Conservation (phyloP, 352 stramenopile species). For the Phytophthora nicotianae region DNA sequence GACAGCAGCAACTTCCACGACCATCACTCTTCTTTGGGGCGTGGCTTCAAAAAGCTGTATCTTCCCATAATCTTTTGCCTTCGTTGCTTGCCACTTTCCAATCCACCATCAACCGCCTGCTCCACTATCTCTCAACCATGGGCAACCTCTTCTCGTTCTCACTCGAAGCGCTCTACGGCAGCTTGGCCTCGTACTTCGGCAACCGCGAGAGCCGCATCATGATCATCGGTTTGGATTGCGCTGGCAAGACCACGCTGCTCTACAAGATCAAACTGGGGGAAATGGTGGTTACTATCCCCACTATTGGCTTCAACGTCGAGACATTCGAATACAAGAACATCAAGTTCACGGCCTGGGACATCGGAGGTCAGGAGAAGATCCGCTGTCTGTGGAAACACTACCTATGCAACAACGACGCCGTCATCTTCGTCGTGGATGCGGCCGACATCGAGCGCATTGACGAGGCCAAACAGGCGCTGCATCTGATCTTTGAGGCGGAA, state of each 20-base stretch:
- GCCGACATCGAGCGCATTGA: conserved; percentile 56
- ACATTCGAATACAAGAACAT: conserved; percentile 72
- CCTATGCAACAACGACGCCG: conserved; percentile 56
- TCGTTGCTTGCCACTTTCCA: conserved; percentile 17
- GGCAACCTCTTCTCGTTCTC: conserved; percentile 53
- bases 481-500: conserved; percentile 47
- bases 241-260: conserved; percentile 97
- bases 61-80: not conserved
- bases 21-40: conserved; percentile 7
- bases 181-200: conserved; percentile 38
- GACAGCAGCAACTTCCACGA: conserved; percentile 23
- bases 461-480: conserved; percentile 48
- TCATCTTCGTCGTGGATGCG: conserved; percentile 89
- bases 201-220: conserved; percentile 62
- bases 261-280: conserved; percentile 88
- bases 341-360: conserved; percentile 86
- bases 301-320: conserved; percentile 91
- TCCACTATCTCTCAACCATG: conserved; percentile 28
- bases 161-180: conserved; percentile 37
- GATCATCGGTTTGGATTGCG: conserved; percentile 94
- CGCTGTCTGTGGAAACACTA: conserved; percentile 77
- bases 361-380: conserved; percentile 58
- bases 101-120: conserved; percentile 2
- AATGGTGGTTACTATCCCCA: conserved; percentile 72
- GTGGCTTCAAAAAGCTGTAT: conserved; percentile 14